Base-by-base conservation (phyloP, 2,329 filamentous ascomycete species). In the Ophiostoma sp. region DNA sequence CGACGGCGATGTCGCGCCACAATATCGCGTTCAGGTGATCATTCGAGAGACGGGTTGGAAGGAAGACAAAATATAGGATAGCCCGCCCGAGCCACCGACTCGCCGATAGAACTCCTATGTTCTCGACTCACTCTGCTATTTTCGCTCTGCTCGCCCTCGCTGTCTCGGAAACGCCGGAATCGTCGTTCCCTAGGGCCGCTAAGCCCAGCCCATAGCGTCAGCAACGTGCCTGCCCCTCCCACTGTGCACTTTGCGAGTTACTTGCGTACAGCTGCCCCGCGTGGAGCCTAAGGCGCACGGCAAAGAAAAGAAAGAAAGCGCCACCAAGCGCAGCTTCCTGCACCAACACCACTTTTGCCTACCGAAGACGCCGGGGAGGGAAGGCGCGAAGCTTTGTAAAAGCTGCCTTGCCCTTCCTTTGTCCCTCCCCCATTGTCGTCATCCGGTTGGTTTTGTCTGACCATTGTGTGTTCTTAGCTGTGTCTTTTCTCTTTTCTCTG, bases 161-260 rank as follows among this genome's bases (percentile, higher is more conserved):
- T 36, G 66, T 69, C 66, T 69, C 66, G 66, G 66, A 69, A 69
- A 52, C 66, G 66, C 66, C 66, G 66, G 66, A 69, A 52, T 52
- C 11, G 66, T 22, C 25, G 8, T n/a, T 52, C 28, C 45, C 42
- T 31, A 50, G 28, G 17, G 19, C 45, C 66, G 28, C 45, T 50
- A 17, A 69, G 66, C 42, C 28, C 66, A 66, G 36, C 45, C 17
- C 42, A 33, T 50, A 52, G 66, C 66, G 42, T 69, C 45, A 52
- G 45, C 66, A 69, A 33, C 42, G 25, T n/a, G 15, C 39, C 39
- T 68, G 64, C 64, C 64, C 64, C 64, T 68, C 66, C 31, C 45
- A 36, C 8, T 33, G 45, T 28, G 11, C 33, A 22, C 15, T 19
- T 15, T 17, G 42, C 42, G 42, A 3, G 42, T 15, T n/a, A n/a